Base-by-base conservation (phyloP, 306 rosid species). In the Vigna angularis region DNA sequence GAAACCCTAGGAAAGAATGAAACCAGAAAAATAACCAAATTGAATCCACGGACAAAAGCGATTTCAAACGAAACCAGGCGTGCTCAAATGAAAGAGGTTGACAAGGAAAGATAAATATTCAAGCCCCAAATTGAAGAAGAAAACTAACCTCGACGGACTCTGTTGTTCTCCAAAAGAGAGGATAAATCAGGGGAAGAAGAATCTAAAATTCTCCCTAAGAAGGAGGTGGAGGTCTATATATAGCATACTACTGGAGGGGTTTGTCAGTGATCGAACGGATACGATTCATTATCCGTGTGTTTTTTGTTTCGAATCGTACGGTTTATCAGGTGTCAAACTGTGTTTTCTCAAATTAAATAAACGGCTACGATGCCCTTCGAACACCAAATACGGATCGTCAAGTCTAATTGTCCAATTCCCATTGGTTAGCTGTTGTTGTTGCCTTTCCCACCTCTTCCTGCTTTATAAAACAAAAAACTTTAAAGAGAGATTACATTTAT, bases 271-370 rank as follows among this genome's bases (percentile, higher is more conserved):
- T 77, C 87, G 65, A 65, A 87, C 89, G 94, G 89, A 17, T 65
- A 64, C 16, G 63, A 87, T 78, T 69, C 4, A 22, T 8, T 51
- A 70, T 82, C 84, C 84, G 74, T 84, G 94, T 86, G 93, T 80
- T 90, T 87, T 83, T 83, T 84, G 16, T 16, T n/a, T 2, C 3
- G 1, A 13, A 89, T 84, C 86, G 22, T 24, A 84, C 91, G 94
- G 90, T 1, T 1, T 0, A 6, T 28, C 9, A 30, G 6, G 48
- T 12, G 17, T 14, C 65, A 5, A 26, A 13, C 40, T 86, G 94
- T 90, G 94, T 78, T 90, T 90, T 90, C 91, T 83, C 73, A 0
- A 0, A 8, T 18, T 8, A 0, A 80, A 47, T 69, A 22, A 34
- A 81, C 87, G 94, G 90, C 5, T 3, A 3, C 0, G 91, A 87